Evolutionary conservation across 768 basidiomycete genomes (phyloP).

Genomic region (Melanogaster broomeanus): DNA sequence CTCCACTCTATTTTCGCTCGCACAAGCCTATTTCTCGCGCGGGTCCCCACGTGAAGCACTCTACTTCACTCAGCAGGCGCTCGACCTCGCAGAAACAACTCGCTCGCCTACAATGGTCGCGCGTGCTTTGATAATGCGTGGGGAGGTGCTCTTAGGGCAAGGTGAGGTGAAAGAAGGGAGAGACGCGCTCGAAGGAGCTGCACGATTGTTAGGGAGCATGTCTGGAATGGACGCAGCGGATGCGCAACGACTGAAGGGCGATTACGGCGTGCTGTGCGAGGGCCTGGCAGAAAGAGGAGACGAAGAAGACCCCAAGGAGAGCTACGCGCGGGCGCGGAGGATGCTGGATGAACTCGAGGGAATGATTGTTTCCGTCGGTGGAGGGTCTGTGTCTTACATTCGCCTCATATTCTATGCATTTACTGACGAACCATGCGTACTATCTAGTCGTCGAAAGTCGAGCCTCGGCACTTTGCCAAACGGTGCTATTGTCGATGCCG

Average conservation of each 20-base stretch:
- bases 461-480: slow-evolving; percentile 35
- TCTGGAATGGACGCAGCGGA: slow-evolving; percentile 61
- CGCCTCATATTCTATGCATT: background rate
- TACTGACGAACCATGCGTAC: background rate
- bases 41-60: slow-evolving; percentile 86
- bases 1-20: slow-evolving; percentile 62
- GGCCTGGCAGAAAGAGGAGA: slow-evolving; percentile 37
- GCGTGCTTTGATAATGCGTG: slow-evolving; percentile 65
- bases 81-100: slow-evolving; percentile 68
- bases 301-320: slow-evolving; percentile 46
- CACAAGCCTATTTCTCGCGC: slow-evolving; percentile 62
- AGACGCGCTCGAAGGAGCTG: slow-evolving; percentile 52
- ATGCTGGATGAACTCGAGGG: slow-evolving; percentile 66
- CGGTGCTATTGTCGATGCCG: slow-evolving; percentile 19
- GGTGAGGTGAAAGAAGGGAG: slow-evolving; percentile 59
- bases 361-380: slow-evolving; percentile 55
- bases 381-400: slow-evolving; percentile 38
- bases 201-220: slow-evolving; percentile 45
- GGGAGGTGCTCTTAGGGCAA: slow-evolving; percentile 69
- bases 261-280: slow-evolving; percentile 38
- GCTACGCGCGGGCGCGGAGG: slow-evolving; percentile 56
- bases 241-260: slow-evolving; percentile 55
- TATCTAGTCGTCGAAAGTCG: slow-evolving; percentile 46
- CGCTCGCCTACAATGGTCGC: slow-evolving; percentile 65
- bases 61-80: slow-evolving; percentile 78